Evolutionary conservation across 768 basidiomycete species (phyloP), one percentile per base, ranked within the genome.

Genomic region (Dendrothele bispora): DNA sequence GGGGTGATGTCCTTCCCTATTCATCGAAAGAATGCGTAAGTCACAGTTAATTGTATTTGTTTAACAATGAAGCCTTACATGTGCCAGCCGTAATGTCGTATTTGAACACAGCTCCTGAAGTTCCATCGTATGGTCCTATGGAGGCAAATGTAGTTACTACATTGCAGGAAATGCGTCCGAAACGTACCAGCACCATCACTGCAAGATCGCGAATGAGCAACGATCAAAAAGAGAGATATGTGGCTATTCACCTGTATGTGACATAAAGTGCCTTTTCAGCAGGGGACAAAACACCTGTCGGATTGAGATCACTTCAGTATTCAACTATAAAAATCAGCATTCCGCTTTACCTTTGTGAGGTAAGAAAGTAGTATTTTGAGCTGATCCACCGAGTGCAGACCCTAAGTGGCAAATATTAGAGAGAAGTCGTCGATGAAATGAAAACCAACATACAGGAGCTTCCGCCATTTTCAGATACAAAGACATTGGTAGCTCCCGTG

Each of bases 301-400:
- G n/a, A n/a, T n/a, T n/a, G n/a, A n/a, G n/a, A n/a, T n/a, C n/a
- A n/a, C n/a, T n/a, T n/a, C n/a, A n/a, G n/a, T n/a, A n/a, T n/a
- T n/a, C n/a, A n/a, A n/a, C n/a, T n/a, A n/a, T n/a, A n/a, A n/a
- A n/a, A n/a, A n/a, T n/a, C n/a, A n/a, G n/a, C n/a, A n/a, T n/a
- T n/a, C n/a, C n/a, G n/a, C n/a, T n/a, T n/a, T n/a, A n/a, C n/a
- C 84, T 58, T 83, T 84, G 64, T 86, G 84, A 2, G 83, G 80
- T 22, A 86, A 60, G 58, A 70, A 83, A 1, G 73, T 74, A 3
- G 70, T 79, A 48, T 80, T 78, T 46, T 80, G 80, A 2, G n/a
- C n/a, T n/a, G n/a, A n/a, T n/a, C 83, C 83, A 24, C 77, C 57
- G 49, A 86, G 64, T 22, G 82, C 77, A 39, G 68, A 58, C 83